A percentile compares a stretch with the other conserved stretches of the same genome.
phyloP scores from a whole-genome alignment of 768 basidiomycete species.

The Pilatotrama ljubarskyi region DNA sequence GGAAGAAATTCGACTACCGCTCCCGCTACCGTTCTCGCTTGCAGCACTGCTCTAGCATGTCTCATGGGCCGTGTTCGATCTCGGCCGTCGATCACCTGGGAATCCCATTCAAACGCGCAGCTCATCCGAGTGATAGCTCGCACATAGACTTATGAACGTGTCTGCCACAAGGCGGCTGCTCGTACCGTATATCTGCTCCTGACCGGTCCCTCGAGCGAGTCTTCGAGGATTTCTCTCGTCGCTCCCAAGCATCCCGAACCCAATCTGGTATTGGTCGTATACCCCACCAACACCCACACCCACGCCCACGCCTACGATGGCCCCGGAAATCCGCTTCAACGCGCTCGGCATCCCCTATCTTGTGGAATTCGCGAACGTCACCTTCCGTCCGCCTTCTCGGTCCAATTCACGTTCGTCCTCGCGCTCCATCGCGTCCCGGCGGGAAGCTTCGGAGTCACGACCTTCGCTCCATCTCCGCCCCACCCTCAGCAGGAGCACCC shows the following conservation, averaged over 20 bases:
- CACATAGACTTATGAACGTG: slow-evolving; percentile 1
- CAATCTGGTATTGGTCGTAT: slow-evolving; percentile 25
- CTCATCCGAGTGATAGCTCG: neutral
- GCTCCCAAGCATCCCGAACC: neutral
- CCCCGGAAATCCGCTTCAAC: slow-evolving; percentile 34
- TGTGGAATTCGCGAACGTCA: slow-evolving; percentile 37
- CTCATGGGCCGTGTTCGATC: neutral
- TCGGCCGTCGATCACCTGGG: slow-evolving; percentile 2
- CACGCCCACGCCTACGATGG: slow-evolving; percentile 17
- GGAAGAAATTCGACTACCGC: neutral
- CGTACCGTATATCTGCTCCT: slow-evolving; percentile 1
- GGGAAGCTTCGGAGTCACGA: slow-evolving; percentile 2
- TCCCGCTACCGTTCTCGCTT: slow-evolving; percentile 1
- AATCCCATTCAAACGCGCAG: neutral
- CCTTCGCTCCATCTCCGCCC: slow-evolving; percentile 14
- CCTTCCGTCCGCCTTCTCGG: slow-evolving; percentile 28
- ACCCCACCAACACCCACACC: neutral
- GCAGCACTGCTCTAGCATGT: slow-evolving; percentile 8
- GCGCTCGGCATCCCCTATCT: slow-evolving; percentile 37
- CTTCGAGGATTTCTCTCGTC: slow-evolving; percentile 3
- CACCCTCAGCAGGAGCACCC: slow-evolving; percentile 5
- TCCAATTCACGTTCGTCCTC: slow-evolving; percentile 13
- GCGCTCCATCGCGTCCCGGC: slow-evolving; percentile 2
- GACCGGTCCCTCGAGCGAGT: neutral
- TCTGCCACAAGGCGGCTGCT: slow-evolving; percentile 12